Conservation (phyloP, 116 monocot genomes). For the Iris pallida region DNA sequence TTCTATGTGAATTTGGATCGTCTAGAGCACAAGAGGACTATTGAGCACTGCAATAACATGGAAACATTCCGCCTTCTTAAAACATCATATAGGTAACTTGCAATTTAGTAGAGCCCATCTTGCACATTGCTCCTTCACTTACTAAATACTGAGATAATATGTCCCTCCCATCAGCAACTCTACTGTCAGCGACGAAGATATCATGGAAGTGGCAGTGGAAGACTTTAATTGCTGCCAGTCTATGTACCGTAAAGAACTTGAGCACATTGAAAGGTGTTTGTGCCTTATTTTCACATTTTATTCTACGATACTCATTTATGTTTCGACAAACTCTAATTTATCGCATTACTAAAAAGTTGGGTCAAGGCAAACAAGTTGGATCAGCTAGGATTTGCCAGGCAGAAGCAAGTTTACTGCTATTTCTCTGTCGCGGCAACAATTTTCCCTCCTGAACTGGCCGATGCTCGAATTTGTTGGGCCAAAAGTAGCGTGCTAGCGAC, state of each 20-base stretch:
- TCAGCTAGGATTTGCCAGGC: slow-evolving; percentile 67
- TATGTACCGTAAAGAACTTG: slow-evolving; percentile 49
- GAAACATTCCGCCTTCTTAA: too few species aligned
- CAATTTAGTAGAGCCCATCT: too few species aligned
- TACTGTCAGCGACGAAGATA: slow-evolving; percentile 20
- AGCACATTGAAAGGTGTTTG: slow-evolving; percentile 62
- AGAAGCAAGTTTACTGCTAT: slow-evolving; percentile 72
- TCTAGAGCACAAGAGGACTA: too few species aligned
- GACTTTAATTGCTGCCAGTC: slow-evolving; percentile 52
- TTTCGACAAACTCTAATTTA: neutral
- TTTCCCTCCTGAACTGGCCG: slow-evolving; percentile 50
- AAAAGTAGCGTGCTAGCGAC: slow-evolving; percentile 69
- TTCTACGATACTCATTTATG: neutral
- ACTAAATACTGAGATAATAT: too few species aligned
- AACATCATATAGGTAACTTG: too few species aligned
- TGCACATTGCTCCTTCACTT: too few species aligned
- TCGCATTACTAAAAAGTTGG: slow-evolving; percentile 43
- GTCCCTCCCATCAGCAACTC: slow-evolving; percentile 17
- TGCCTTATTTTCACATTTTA: too few species aligned
- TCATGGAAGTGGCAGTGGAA: slow-evolving; percentile 46
- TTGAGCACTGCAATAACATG: too few species aligned
- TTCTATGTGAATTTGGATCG: too few species aligned
- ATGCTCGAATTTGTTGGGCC: slow-evolving; percentile 72
- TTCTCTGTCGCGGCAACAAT: slow-evolving; percentile 69
- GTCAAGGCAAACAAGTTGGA: slow-evolving; percentile 67